These are phyloP conservation scores for Fragaria nilgerrensis DNA, from an alignment of 306 rosid genomes.

Conservation along the genomic window DNA sequence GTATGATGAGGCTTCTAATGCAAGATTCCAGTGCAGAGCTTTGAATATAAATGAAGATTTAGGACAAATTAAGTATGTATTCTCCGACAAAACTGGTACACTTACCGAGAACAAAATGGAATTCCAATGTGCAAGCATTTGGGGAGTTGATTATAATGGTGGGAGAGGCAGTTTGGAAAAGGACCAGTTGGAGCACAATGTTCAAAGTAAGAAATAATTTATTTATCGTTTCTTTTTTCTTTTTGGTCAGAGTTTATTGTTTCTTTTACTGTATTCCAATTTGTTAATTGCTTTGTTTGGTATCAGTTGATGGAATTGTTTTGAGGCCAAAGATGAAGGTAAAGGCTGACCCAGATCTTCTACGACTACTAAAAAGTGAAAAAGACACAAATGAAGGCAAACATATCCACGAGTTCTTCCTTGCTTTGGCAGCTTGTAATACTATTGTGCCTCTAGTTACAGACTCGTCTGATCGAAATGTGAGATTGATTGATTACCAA, in stretches of 20 bases:
- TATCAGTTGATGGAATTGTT: slow-evolving; percentile 59
- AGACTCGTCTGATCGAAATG: slow-evolving; percentile 62
- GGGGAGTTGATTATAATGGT: slow-evolving; percentile 73
- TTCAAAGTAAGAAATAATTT: slow-evolving; percentile 45
- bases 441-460: slow-evolving; percentile 86
- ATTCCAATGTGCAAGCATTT: slow-evolving; percentile 83
- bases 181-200: slow-evolving; percentile 49
- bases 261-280: slow-evolving; percentile 5
- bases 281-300: slow-evolving; percentile 25
- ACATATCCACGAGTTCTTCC: slow-evolving; percentile 68
- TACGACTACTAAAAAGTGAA: slow-evolving; percentile 48
- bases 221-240: neutral
- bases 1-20: slow-evolving; percentile 77
- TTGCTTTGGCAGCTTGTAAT: slow-evolving; percentile 93
- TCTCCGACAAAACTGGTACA: slow-evolving; percentile 97
- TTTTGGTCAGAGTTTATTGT: slow-evolving; percentile 11
- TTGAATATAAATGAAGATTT: slow-evolving; percentile 94
- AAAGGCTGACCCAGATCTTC: slow-evolving; percentile 61
- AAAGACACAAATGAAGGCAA: slow-evolving; percentile 40
- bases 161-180: slow-evolving; percentile 24
- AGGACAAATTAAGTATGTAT: slow-evolving; percentile 88
- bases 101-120: slow-evolving; percentile 99
- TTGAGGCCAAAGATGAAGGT: slow-evolving; percentile 81
- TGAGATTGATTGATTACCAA: slow-evolving; percentile 84
- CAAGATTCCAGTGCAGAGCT: slow-evolving; percentile 91